Base-by-base conservation (phyloP, 169 alveolate genomes). In the Cyclospora cayetanensis region DNA sequence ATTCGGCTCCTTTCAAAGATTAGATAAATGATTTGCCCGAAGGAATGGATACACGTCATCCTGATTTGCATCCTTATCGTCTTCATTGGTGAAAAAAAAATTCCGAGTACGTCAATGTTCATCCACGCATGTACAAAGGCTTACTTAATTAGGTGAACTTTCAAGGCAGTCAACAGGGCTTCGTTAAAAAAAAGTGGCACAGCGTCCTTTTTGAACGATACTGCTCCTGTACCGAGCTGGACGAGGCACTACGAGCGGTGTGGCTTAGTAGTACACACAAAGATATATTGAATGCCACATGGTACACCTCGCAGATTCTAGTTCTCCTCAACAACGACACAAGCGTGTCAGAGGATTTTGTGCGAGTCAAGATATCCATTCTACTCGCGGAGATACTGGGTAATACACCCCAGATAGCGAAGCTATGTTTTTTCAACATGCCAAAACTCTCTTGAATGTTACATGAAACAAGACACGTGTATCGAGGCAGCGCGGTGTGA, bases 21-120 rank as follows among this genome's bases (percentile, higher is more conserved):
- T 46, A 7, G n/a, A n/a, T n/a, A n/a, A n/a, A n/a, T n/a, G n/a
- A 46, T 46, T 46, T n/a, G 18, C 0, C 31, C n/a, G 15, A 9
- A 60, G 72, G 72, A 60, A n/a, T 60, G 72, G 72, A n/a, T 60
- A 12, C 72, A 60, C 72, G 72, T 60, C 34, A 60, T 60, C 27
- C 15, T 60, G 72, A 60, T 60, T n/a, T 60, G 72, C 72, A 31
- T 60, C 0, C 5, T 60, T n/a, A n/a, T 60, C 31, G 72, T n/a
- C 72, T 60, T 60, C 31, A n/a, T 60, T 20, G n/a, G 31, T 1
- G 72, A 20, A n/a, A 60, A 60, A 31, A 0, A n/a, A 12, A n/a
- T 60, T 12, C 72, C n/a, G 35, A 12, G 72, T 60, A 46, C n/a
- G 60, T 46, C 15, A 11, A 7, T 15, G 60, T 11, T 46, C 15